Evolutionary conservation across 2,329 filamentous ascomycete genomes (phyloP).

Genomic region (Monosporascus sp.): DNA sequence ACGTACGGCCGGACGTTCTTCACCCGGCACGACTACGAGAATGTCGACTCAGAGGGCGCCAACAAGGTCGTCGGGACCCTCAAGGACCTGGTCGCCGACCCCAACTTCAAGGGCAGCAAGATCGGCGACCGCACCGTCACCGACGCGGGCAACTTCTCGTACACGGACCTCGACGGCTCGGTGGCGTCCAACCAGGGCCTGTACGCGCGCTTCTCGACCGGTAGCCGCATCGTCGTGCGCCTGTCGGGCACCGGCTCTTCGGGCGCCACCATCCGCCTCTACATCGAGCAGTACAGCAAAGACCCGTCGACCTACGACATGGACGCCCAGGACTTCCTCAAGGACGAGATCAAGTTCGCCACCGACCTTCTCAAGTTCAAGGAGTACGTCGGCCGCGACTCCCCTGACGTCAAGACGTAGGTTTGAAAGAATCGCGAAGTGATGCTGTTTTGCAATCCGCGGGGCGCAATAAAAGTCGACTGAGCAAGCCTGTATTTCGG

Average conservation of each 20-base stretch:
- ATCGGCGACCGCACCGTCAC: constrained; percentile 74
- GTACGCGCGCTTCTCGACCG: constrained; percentile 89
- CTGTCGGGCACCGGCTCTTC: constrained; percentile 93
- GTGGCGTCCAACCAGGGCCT: constrained; percentile 95
- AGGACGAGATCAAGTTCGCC: constrained; percentile 81
- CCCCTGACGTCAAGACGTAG: constrained; percentile 96
- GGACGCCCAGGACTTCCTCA: constrained; percentile 90
- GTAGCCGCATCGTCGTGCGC: constrained; percentile 90
- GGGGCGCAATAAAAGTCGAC: no score
- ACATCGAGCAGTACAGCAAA: constrained; percentile 90
- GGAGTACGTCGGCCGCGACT: constrained; percentile 84
- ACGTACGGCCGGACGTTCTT: constrained; percentile 97
- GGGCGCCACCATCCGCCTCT: constrained; percentile 92
- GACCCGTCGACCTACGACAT: constrained; percentile 72
- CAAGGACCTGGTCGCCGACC: constrained; percentile 68
- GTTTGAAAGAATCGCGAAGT: background rate
- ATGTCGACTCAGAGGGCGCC: constrained; percentile 85
- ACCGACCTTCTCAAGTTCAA: constrained; percentile 85
- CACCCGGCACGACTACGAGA: constrained; percentile 97
- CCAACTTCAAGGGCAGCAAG: constrained; percentile 73
- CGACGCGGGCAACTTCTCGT: constrained; percentile 93
- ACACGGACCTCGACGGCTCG: constrained; percentile 97
- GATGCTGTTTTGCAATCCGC: no score
- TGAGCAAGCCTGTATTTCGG: no score
- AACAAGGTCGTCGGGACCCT: constrained; percentile 84